Conservation (phyloP, 2,329 filamentous ascomycete genomes). For the Ophiocordyceps camponoti-leonardi region DNA sequence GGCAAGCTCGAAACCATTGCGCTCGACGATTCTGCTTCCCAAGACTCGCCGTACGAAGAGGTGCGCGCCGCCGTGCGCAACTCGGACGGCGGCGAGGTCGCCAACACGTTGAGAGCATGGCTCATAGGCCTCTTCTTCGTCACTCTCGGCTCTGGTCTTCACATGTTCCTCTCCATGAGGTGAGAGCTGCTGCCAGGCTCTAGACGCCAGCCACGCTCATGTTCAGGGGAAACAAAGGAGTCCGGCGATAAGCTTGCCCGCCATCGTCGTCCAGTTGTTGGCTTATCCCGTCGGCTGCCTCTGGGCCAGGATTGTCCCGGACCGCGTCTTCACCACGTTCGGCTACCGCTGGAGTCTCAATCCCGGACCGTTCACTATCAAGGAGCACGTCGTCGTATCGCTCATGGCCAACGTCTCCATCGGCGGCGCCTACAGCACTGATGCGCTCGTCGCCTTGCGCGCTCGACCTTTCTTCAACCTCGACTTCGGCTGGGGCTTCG, state of each 20-base stretch:
- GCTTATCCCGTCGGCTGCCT: conserved; percentile 22
- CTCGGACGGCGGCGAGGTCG: conserved; percentile 15
- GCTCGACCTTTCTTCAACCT: conserved; percentile 6
- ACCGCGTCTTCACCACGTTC: conserved; percentile 20
- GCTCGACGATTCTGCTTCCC: neutral
- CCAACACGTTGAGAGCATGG: conserved; percentile 23
- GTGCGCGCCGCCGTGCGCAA: conserved; percentile 17
- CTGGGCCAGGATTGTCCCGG: conserved; percentile 24
- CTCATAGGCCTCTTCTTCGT: conserved; percentile 25
- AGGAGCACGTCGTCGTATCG: conserved; percentile 23
- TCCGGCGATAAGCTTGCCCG: conserved; percentile 18
- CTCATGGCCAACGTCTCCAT: conserved; percentile 17
- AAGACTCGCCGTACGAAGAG: conserved; percentile 13
- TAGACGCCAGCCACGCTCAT: neutral
- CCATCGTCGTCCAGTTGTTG: conserved; percentile 21
- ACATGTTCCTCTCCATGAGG: conserved; percentile 26
- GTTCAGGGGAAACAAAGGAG: conserved; percentile 3
- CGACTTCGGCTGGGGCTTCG: conserved; percentile 35
- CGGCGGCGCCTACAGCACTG: conserved; percentile 1
- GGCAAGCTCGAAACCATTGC: neutral
- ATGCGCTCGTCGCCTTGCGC: conserved; percentile 1
- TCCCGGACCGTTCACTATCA: conserved; percentile 22
- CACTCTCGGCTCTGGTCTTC: conserved; percentile 24
- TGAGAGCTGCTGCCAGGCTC: conserved; percentile 2
- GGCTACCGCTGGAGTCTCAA: conserved; percentile 25